Conservation (phyloP, 192 early-diverging fungal species). For the Gaertneriomyces semiglobifer region DNA sequence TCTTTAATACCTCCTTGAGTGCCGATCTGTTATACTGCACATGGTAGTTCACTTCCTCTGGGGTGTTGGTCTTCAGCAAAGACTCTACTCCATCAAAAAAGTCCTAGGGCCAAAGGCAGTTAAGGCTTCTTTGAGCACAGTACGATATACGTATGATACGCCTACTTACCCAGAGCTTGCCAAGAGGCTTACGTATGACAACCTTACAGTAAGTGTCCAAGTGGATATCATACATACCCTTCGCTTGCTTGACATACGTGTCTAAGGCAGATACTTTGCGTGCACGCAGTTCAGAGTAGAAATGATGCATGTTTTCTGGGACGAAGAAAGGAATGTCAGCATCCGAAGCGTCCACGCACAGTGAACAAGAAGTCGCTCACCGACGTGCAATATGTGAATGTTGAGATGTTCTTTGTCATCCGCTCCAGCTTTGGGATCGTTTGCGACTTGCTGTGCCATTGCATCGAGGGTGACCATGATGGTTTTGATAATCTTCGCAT, state of each 20-base stretch:
- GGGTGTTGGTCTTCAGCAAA: slow-evolving; percentile 69
- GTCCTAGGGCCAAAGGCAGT: slow-evolving; percentile 52
- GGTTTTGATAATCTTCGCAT: slow-evolving; percentile 72
- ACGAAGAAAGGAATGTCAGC: not conserved
- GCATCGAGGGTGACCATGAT: slow-evolving; percentile 88
- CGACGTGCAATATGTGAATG: slow-evolving; percentile 76
- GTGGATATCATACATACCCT: slow-evolving; percentile 73
- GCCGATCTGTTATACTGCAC: slow-evolving; percentile 79
- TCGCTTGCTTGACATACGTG: slow-evolving; percentile 78
- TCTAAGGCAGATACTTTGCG: slow-evolving; percentile 73
- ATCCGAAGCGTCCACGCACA: not conserved
- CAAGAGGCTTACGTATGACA: slow-evolving; percentile 84
- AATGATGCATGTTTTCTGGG: slow-evolving; percentile 93
- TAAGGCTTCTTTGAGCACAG: not conserved
- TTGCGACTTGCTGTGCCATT: slow-evolving; percentile 70
- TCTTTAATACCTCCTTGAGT: slow-evolving; percentile 78
- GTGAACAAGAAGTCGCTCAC: slow-evolving; percentile 29
- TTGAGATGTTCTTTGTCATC: slow-evolving; percentile 85
- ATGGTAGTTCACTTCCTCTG: slow-evolving; percentile 79
- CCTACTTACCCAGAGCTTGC: slow-evolving; percentile 67
- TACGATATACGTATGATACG: not conserved
- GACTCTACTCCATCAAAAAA: slow-evolving; percentile 96
- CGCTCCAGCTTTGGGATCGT: slow-evolving; percentile 48
- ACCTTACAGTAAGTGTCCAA: slow-evolving; percentile 80
- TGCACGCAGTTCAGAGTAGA: slow-evolving; percentile 72